Conservation (phyloP, 805 yeast genomes). For the Nakazawaea laoshanensis region DNA sequence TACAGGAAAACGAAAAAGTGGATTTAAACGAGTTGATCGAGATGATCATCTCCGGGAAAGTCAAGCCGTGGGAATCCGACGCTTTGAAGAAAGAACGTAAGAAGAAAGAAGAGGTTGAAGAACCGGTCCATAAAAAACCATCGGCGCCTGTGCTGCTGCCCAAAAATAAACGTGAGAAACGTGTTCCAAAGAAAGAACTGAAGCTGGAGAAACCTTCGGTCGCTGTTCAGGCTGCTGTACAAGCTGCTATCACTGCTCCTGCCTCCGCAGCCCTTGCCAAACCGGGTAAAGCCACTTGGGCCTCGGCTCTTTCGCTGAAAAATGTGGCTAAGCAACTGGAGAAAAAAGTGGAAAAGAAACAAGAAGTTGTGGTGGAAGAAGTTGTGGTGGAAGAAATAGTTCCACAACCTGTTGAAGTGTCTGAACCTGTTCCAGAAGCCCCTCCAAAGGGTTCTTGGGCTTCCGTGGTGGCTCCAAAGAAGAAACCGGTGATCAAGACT, state of each 20-base stretch:
- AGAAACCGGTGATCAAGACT: slow-evolving; percentile 3
- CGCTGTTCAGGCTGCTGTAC: neutral
- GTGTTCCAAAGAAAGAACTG: slow-evolving; percentile 6
- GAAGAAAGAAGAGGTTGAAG: slow-evolving; percentile 9
- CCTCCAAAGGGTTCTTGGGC: slow-evolving; percentile 10
- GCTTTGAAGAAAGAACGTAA: slow-evolving; percentile 42
- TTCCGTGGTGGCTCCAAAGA: slow-evolving; percentile 11
- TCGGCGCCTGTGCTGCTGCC: slow-evolving; percentile 2
- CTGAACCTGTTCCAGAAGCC: slow-evolving; percentile 9
- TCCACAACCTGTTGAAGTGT: no score
- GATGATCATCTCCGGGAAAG: slow-evolving; percentile 85
- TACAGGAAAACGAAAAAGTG: slow-evolving; percentile 56
- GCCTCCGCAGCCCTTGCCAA: neutral
- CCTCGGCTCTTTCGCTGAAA: no score
- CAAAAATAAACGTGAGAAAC: slow-evolving; percentile 8
- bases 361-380: slow-evolving; percentile 1
- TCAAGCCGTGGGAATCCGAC: slow-evolving; percentile 91
- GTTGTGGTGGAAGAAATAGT: no score
- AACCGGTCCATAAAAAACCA: slow-evolving; percentile 3
- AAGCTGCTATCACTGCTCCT: neutral
- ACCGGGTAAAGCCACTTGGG: slow-evolving; percentile 10
- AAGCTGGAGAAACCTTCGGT: neutral
- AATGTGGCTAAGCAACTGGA: slow-evolving; percentile 1
- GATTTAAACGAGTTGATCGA: slow-evolving; percentile 77
- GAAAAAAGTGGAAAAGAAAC: slow-evolving; percentile 5